A percentile compares a stretch with the other conserved stretches of the same genome.
These are phyloP conservation scores for Hypoxylon crocopeplum DNA, from an alignment of 495 filamentous ascomycete species.

Conservation along the genomic window DNA sequence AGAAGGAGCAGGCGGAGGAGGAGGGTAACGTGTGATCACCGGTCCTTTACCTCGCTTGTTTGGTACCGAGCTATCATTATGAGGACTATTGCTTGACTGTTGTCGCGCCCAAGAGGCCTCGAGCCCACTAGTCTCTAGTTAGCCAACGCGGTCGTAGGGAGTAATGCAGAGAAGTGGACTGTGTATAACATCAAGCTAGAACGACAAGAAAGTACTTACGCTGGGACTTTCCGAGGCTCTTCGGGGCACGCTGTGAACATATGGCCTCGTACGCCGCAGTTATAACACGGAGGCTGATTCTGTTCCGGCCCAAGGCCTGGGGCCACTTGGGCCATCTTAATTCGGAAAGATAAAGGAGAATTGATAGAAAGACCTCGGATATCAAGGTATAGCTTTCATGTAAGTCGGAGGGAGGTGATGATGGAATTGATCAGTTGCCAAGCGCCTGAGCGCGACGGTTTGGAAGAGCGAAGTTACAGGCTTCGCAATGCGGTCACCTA, in stretches of 20 bases:
- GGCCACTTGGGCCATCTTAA: slow-evolving; percentile 42
- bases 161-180: background rate
- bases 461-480: slow-evolving; percentile 1
- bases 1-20: slow-evolving; percentile 34
- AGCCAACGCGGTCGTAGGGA: slow-evolving; percentile 23
- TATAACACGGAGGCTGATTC: slow-evolving; percentile 56
- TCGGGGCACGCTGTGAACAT: slow-evolving; percentile 59
- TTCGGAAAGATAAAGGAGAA: slow-evolving; percentile 11
- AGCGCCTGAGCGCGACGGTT: slow-evolving; percentile 19
- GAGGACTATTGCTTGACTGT: slow-evolving; percentile 45
- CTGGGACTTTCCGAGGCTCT: slow-evolving; percentile 56
- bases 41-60: slow-evolving; percentile 47
- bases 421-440: background rate
- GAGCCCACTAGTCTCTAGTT: slow-evolving; percentile 43
- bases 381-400: slow-evolving; percentile 2
- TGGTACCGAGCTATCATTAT: slow-evolving; percentile 36
- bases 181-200: slow-evolving; percentile 1
- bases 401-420: background rate
- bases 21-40: slow-evolving; percentile 51
- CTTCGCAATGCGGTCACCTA: slow-evolving; percentile 6
- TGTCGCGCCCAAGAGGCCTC: slow-evolving; percentile 48
- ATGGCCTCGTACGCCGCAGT: slow-evolving; percentile 57
- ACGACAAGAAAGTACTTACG: slow-evolving; percentile 61
- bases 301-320: slow-evolving; percentile 42
- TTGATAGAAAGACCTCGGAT: background rate